Conservation (phyloP, 2,329 filamentous ascomycete species). For the Escovopsis weberi region DNA sequence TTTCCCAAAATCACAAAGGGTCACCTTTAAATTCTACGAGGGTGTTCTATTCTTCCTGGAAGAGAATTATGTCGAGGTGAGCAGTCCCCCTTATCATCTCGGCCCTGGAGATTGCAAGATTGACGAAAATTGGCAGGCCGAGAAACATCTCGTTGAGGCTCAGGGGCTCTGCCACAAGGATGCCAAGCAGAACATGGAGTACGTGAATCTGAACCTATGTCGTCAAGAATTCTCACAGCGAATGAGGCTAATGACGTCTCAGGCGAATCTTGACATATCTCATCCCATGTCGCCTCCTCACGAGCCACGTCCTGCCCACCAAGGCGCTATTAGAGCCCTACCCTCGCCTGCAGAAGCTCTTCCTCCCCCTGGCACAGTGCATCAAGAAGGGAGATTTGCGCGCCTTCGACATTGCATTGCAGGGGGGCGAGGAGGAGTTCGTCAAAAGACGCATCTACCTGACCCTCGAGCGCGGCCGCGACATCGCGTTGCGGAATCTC, state of each 20-base stretch:
- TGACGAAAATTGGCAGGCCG: constrained; percentile 38
- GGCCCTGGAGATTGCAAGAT: constrained; percentile 1
- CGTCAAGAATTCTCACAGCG: too few relatives aligned
- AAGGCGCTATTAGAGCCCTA: constrained; percentile 56
- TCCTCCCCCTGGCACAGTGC: constrained; percentile 60
- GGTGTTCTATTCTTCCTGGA: constrained; percentile 90
- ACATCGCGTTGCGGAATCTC: constrained; percentile 83
- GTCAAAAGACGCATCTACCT: constrained; percentile 89
- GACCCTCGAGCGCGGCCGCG: constrained; percentile 79
- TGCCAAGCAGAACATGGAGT: constrained; percentile 69
- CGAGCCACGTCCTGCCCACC: constrained; percentile 70
- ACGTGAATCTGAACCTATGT: constrained; percentile 15
- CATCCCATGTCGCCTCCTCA: constrained; percentile 84
- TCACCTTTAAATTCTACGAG: constrained; percentile 93
- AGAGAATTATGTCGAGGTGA: constrained; percentile 72
- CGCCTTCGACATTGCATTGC: constrained; percentile 70
- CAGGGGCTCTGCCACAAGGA: constrained; percentile 67
- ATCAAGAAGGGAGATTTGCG: constrained; percentile 73
- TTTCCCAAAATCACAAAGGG: constrained; percentile 81
- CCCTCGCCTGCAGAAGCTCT: constrained; percentile 62
- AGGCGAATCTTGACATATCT: constrained; percentile 89
- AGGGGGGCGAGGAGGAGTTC: constrained; percentile 77
- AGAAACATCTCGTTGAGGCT: constrained; percentile 65
- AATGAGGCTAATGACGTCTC: background rate
- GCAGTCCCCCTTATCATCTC: background rate